Evolutionary conservation across 768 basidiomycete genomes (phyloP), one percentile per base, ranked within the genome.

Genomic region (Tylopilus rubrobrunneus): DNA sequence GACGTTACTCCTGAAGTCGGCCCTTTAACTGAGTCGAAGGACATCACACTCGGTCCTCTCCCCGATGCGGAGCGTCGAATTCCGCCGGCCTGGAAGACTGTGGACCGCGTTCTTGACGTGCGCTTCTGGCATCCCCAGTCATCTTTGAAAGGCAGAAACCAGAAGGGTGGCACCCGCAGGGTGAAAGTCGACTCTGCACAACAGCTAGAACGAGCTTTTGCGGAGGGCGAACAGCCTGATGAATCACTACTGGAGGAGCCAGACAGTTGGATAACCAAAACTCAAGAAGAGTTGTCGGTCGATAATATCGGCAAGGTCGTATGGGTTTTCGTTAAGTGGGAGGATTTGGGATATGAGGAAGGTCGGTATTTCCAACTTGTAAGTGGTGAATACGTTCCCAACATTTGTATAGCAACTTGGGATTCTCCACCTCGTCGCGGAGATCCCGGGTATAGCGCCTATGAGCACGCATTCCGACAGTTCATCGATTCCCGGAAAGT

Each of bases 301-400:
- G 71, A 80, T 5, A 77, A 87, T 60, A 78, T 85, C 28, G 73
- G 81, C 37, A 69, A 79, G 47, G 82, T 96, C 33, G 76, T 84
- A 19, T 93, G 89, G 86, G 83, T 80, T 12, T 94, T 94, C 67
- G 76, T 92, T 60, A 99, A 98, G 68, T 98, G 96, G 96, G 77
- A 84, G 42, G 93, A 93, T 57, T 76, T 98, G 27, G 85, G 88
- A n/a, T 97, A 98, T 56, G 89, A 96, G 21, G 88, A 93, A 76
- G 85, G 95, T 91, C 53, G 49, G 81, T 66, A 53, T 45, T 40
- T 42, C 25, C 25, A 36, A 37, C 11, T 48, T 36, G 17, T 39
- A 37, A 29, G 7, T 37, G 8, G 17, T 10, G n/a, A 2, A 41
- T n/a, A 48, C 45, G 41, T 37, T 6, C 47, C 50, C 43, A 60